Conservation (phyloP, 2,329 filamentous ascomycete species). For the Aspergillus fructus region DNA sequence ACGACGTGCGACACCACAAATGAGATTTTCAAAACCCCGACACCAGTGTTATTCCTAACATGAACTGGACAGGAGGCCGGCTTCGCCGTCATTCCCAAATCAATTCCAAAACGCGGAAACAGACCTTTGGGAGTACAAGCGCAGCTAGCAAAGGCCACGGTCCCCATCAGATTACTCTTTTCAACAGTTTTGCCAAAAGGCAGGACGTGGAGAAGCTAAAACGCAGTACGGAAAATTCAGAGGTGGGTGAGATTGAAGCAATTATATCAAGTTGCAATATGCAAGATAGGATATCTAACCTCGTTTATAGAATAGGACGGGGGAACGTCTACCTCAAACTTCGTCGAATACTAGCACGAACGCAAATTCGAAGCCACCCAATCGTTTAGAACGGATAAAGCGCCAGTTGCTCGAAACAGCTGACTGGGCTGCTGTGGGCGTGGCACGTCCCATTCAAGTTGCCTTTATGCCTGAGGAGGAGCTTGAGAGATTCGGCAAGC, state of each 20-base stretch:
- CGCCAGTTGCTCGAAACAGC: constrained; percentile 32
- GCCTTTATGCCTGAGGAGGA: constrained; percentile 30
- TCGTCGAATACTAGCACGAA: background rate
- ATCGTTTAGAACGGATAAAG: constrained; percentile 28
- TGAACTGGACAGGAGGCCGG: constrained; percentile 49
- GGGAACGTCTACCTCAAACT: background rate
- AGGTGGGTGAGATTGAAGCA: background rate
- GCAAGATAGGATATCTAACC: background rate
- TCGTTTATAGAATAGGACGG: background rate
- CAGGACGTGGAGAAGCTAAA: background rate
- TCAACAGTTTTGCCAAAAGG: constrained; percentile 9
- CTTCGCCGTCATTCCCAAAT: constrained; percentile 40
- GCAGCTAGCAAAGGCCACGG: constrained; percentile 13
- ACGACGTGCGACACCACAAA: background rate
- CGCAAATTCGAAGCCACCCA: background rate
- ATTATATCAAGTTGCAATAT: background rate
- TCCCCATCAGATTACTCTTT: constrained; percentile 15
- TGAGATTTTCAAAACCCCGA: background rate
- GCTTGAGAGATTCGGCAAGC: constrained; percentile 34
- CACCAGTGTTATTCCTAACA: constrained; percentile 15
- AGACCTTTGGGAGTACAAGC: constrained; percentile 35
- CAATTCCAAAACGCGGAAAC: constrained; percentile 31
- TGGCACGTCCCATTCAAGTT: constrained; percentile 34
- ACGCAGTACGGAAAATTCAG: background rate
- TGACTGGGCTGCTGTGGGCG: constrained; percentile 40